phyloP scores from a whole-genome alignment of 208 protist species.

The Sergeia podlipaevii region DNA sequence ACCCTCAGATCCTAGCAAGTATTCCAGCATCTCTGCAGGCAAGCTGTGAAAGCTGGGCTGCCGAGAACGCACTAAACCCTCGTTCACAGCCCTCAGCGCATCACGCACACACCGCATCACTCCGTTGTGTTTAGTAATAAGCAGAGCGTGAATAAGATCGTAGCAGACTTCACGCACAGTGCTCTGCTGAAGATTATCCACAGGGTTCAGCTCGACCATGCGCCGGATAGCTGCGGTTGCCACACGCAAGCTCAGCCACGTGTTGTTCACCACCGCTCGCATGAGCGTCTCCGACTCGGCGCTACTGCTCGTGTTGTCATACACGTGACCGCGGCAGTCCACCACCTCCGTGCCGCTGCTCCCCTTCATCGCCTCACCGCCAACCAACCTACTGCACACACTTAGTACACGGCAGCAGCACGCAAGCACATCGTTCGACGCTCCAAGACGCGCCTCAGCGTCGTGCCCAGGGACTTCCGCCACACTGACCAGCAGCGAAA shows the following conservation, averaged over 20 bases:
- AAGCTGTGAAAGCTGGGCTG: constrained; percentile 40
- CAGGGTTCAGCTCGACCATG: constrained; percentile 26
- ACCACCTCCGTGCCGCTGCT: constrained; percentile 32
- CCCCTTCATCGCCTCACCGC: constrained; percentile 5
- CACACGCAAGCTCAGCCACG: constrained; percentile 81
- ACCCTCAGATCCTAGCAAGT: constrained; percentile 69
- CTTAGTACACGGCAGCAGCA: constrained; percentile 47
- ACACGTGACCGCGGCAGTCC: constrained; percentile 88
- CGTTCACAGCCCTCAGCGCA: constrained; percentile 45
- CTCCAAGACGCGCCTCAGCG: constrained; percentile 1
- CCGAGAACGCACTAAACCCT: constrained; percentile 63
- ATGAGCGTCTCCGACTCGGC: constrained; percentile 45
- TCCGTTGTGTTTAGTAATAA: constrained; percentile 90
- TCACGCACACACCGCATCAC: constrained; percentile 80
- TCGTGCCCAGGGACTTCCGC: constrained; percentile 1
- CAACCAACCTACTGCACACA: constrained; percentile 31
- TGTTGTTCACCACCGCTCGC: constrained; percentile 88
- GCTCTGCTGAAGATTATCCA: constrained; percentile 34
- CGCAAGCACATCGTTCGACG: constrained; percentile 34
- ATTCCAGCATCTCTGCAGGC: constrained; percentile 57
- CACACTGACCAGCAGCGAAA: constrained; percentile 33
- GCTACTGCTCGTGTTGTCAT: constrained; percentile 35
- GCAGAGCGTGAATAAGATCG: constrained; percentile 63
- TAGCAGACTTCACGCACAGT: constrained; percentile 39
- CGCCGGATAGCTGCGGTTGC: constrained; percentile 35